These are phyloP conservation scores for Bacidia gigantensis DNA, from an alignment of 495 filamentous ascomycete genomes.

Conservation along the genomic window DNA sequence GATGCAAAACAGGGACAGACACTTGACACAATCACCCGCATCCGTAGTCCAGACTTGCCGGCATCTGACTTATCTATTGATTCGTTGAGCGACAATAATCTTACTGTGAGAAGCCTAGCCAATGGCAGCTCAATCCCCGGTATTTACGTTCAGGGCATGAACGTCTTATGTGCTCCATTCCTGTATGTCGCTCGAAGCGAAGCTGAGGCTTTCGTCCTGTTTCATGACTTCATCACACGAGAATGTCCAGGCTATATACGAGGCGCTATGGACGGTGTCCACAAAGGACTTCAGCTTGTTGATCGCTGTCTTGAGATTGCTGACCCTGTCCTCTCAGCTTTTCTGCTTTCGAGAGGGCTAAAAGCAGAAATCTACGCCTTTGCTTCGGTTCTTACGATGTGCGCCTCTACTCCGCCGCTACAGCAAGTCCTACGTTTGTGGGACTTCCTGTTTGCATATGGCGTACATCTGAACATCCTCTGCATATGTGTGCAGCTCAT, in stretches of 20 bases:
- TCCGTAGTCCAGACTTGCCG: conserved; percentile 18
- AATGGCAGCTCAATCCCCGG: conserved; percentile 52
- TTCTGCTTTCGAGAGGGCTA: conserved; percentile 74
- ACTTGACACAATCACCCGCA: conserved; percentile 14
- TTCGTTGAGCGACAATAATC: conserved; percentile 17
- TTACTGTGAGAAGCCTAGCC: conserved; percentile 43
- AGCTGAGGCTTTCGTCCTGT: conserved; percentile 83
- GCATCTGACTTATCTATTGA: conserved; percentile 35
- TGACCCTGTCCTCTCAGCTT: conserved; percentile 70
- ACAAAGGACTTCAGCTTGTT: conserved; percentile 78
- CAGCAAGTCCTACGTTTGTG: conserved; percentile 91
- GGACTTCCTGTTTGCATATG: conserved; percentile 97
- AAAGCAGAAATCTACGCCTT: conserved; percentile 96
- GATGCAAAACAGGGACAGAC: conserved; percentile 47
- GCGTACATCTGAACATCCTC: conserved; percentile 83
- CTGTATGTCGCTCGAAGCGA: conserved; percentile 91
- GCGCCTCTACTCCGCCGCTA: conserved; percentile 91
- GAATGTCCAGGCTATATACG: conserved; percentile 92
- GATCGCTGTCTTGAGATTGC: conserved; percentile 82
- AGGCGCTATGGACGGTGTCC: conserved; percentile 94
- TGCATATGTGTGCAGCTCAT: conserved; percentile 96
- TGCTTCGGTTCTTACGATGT: conserved; percentile 84
- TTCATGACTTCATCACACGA: conserved; percentile 73
- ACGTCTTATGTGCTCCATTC: conserved; percentile 96
- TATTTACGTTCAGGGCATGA: conserved; percentile 98